A percentile compares a stretch with the other conserved stretches of the same genome.
phyloP scores from a whole-genome alignment of 192 early-diverging fungal species.

The Podila epicladia region DNA sequence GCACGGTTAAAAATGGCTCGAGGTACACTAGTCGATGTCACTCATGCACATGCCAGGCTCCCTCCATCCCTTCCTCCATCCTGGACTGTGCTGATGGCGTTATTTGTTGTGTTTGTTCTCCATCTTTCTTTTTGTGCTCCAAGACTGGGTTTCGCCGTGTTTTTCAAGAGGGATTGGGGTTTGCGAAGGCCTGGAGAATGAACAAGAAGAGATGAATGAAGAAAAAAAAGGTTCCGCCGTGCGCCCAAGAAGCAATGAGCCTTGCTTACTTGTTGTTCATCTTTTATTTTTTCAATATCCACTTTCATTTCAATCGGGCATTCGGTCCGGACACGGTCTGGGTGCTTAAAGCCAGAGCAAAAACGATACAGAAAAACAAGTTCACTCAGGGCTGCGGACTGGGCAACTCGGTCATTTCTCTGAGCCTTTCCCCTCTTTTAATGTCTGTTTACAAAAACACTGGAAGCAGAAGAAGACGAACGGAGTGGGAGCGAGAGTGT shows the following conservation, averaged over 20 bases:
- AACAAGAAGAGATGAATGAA: neutral
- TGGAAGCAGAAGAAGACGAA: too few relatives aligned
- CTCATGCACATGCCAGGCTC: too few relatives aligned
- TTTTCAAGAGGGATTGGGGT: neutral
- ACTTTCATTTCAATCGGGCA: too few relatives aligned
- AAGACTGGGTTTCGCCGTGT: too few relatives aligned
- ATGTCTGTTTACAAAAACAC: neutral
- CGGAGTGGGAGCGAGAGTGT: neutral
- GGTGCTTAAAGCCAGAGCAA: too few relatives aligned
- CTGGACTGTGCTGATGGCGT: neutral
- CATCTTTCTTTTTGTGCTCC: neutral
- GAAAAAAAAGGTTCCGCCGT: neutral
- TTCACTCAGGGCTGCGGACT: neutral
- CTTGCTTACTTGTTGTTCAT: neutral
- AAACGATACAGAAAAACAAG: too few relatives aligned
- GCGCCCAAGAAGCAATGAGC: neutral
- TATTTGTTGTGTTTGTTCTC: neutral
- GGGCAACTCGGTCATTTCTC: conserved; percentile 4
- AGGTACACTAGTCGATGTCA: neutral
- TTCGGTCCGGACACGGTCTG: too few relatives aligned
- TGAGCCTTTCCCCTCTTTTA: neutral
- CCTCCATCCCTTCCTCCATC: neutral
- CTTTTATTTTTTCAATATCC: neutral
- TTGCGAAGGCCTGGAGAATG: neutral
- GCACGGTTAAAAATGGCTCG: too few relatives aligned